Evolutionary conservation across 768 basidiomycete species (phyloP), one percentile per base, ranked within the genome.

Genomic region (Lactarius pseudohatsudake): DNA sequence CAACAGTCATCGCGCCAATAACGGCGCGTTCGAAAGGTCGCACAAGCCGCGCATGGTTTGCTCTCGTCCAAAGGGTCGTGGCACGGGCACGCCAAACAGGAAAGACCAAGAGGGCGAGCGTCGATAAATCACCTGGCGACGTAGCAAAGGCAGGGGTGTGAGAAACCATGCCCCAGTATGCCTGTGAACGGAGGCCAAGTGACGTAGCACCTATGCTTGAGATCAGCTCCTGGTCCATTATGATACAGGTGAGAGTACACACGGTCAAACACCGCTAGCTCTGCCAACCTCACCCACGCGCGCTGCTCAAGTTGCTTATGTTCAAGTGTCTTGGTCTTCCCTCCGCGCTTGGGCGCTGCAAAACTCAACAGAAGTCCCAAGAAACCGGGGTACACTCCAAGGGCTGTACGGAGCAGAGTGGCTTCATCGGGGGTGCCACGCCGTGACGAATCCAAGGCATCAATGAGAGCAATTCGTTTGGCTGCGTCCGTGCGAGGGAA

Each of bases 11-110:
- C 16, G 76, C 79, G 32, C 79, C 76, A 15, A 88, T 72, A 4
- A 90, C 86, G 41, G 88, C 77, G 47, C 78, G 77, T 74, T 91
- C 88, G 66, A 81, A 80, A 9, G 80, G 74, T 15, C 81, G 75
- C 20, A 77, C 71, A 38, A 76, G 72, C 61, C 71, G 69, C 40
- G 74, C 73, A 36, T 74, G 65, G 54, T 75, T 68, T 22, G 79
- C 78, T 63, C 75, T 75, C 22, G 74, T 69, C 84, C 85, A 84
- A 16, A 84, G 75, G 10, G 76, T 71, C 2, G 76, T 74, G 5
- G 88, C 84, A 59, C 79, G 82, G 9, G 77, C 68, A 30, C 77
- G 73, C 65, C 71, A 79, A 66, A 86, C 69, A 15, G 81, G 77
- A n/a, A 79, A 79, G 15, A 85, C 73, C 53, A 86, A 79, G 22